phyloP scores from a whole-genome alignment of 768 basidiomycete species.

The Podaxis rugospora region DNA sequence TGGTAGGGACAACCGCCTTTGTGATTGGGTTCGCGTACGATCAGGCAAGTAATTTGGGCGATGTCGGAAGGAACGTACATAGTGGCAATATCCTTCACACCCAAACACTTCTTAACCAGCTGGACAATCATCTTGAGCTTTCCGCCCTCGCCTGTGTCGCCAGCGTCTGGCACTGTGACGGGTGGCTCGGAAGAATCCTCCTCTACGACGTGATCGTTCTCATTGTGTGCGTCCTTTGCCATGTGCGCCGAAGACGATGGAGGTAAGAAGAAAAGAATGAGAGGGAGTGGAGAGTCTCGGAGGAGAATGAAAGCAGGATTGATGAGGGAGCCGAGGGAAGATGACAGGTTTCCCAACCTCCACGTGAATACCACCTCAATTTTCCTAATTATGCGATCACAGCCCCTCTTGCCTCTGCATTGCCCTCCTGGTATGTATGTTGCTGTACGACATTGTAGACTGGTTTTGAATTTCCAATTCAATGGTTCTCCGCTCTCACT shows the following conservation, averaged over 20 bases:
- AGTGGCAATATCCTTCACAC: conserved; percentile 92
- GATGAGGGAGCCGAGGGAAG: neutral
- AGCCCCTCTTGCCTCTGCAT: neutral
- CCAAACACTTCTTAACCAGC: conserved; percentile 86
- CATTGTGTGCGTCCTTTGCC: neutral
- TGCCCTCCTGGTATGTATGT: neutral
- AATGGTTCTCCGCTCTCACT: neutral
- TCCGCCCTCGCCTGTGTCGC: conserved; percentile 78
- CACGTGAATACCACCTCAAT: conserved; percentile 2
- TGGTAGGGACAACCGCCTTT: conserved; percentile 86
- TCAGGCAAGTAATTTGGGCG: neutral
- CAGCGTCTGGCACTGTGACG: conserved; percentile 65
- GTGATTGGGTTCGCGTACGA: neutral
- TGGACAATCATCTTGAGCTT: conserved; percentile 93
- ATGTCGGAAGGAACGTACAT: conserved; percentile 54
- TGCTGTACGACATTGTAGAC: neutral
- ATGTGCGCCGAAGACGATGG: neutral
- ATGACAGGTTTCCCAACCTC: neutral
- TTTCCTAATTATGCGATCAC: neutral
- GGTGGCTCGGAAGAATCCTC: conserved; percentile 52
- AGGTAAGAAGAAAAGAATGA: neutral
- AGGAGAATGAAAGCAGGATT: neutral
- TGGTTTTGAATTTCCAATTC: neutral
- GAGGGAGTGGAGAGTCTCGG: neutral
- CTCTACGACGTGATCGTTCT: conserved; percentile 18